Conservation (phyloP, 148 eudicot genomes). For the Salicornia ramosissima region DNA sequence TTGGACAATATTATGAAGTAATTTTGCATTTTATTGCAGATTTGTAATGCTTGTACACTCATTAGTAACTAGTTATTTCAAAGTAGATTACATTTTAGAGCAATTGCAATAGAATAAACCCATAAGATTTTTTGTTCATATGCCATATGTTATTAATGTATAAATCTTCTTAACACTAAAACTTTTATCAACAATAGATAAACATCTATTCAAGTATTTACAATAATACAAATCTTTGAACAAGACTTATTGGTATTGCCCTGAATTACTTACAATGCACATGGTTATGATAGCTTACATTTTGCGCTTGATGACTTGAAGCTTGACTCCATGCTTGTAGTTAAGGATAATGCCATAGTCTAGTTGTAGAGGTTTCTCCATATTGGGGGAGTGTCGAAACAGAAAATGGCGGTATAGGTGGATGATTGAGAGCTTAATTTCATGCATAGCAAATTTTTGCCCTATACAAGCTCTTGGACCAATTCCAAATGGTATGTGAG, state of each 20-base stretch:
- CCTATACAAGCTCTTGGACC: conserved; percentile 95
- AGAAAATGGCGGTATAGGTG: conserved; percentile 64
- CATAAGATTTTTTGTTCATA: no score
- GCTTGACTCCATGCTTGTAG: conserved; percentile 78
- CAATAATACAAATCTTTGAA: no score
- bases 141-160: no score
- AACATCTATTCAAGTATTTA: no score
- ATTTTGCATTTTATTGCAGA: conserved; percentile 20
- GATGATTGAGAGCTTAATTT: conserved; percentile 66
- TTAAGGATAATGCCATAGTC: conserved; percentile 78
- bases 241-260: no score
- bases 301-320: conserved; percentile 47
- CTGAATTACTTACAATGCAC: no score
- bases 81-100: no score
- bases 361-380: conserved; percentile 75
- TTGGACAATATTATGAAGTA: conserved; percentile 13
- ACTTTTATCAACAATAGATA: no score
- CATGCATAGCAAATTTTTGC: conserved; percentile 80
- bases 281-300: background rate
- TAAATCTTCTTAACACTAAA: no score
- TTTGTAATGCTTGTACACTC: background rate
- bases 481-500: conserved; percentile 87
- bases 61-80: no score
- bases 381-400: conserved; percentile 66
- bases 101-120: no score